Percentiles rank a stretch among this genome's conserved stretches.
Conservation (phyloP, 768 basidiomycete species). For the Rhodotorula taiwanensis region DNA sequence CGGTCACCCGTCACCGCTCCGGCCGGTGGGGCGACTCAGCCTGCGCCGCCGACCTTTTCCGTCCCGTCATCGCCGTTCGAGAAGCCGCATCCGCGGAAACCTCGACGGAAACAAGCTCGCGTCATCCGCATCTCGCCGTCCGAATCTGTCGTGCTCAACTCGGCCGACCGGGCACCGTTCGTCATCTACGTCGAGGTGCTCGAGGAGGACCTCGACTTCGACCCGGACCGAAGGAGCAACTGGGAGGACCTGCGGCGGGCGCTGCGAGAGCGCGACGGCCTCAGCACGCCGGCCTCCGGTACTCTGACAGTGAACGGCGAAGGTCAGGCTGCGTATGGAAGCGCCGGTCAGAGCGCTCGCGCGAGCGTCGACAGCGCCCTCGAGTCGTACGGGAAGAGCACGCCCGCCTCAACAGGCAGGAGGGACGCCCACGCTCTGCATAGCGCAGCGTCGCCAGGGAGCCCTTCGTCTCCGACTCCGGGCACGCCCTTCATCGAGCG, state of each 20-base stretch:
- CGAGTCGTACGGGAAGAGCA: neutral
- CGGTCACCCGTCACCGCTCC: conserved; percentile 15
- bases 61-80: neutral
- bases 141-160: conserved; percentile 95
- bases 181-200: conserved; percentile 86
- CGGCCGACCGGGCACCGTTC: conserved; percentile 91
- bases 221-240: conserved; percentile 73
- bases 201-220: conserved; percentile 83
- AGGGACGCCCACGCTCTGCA: neutral
- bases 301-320: conserved; percentile 9
- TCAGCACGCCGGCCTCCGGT: neutral
- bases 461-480: neutral
- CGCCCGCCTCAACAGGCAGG: neutral
- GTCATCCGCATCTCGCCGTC: conserved; percentile 96
- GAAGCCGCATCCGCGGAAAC: conserved; percentile 33
- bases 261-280: conserved; percentile 45
- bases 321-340: conserved; percentile 32
- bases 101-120: conserved; percentile 53
- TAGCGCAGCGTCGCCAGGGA: too few relatives aligned
- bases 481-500: conserved; percentile 27
- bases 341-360: conserved; percentile 1
- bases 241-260: conserved; percentile 65
- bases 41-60: neutral
- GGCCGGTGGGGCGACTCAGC: too few relatives aligned
- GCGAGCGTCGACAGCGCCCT: conserved; percentile 22